A percentile compares a stretch with the other conserved stretches of the same genome.
These are phyloP conservation scores for Sphagnum magellanicum DNA, from an alignment of 228 moss, liverwort and hornwort genomes.

Conservation along the genomic window DNA sequence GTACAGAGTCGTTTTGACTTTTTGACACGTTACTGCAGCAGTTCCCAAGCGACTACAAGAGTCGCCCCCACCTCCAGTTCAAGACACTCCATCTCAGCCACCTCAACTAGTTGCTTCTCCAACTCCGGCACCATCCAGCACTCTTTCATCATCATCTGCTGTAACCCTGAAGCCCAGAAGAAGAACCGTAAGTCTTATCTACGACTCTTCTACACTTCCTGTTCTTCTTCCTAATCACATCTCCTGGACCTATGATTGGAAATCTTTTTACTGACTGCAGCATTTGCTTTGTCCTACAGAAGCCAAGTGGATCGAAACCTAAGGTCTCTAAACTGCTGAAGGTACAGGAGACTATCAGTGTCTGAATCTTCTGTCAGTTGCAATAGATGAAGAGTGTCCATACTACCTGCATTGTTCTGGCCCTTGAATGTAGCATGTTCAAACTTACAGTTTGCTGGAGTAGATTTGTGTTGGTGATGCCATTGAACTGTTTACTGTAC, in stretches of 20 bases:
- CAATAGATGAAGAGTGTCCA: neutral
- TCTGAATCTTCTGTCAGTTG: neutral
- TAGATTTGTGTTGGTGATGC: neutral
- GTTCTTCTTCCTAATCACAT: neutral
- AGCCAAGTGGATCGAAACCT: constrained; percentile 62
- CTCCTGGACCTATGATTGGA: too few relatives aligned
- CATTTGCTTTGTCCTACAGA: constrained; percentile 35
- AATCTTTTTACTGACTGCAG: too few relatives aligned
- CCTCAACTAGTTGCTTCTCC: constrained; percentile 19
- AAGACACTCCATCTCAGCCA: constrained; percentile 30
- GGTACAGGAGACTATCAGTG: constrained; percentile 15
- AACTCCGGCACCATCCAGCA: constrained; percentile 40
- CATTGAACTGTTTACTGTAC: too few relatives aligned
- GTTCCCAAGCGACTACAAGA: constrained; percentile 81
- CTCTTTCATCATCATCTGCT: constrained; percentile 36
- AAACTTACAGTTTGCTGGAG: neutral
- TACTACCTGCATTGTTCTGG: neutral
- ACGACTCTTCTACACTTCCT: neutral
- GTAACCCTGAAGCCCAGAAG: constrained; percentile 62
- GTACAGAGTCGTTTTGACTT: neutral
- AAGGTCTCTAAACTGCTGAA: constrained; percentile 60
- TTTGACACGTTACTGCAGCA: constrained; percentile 18
- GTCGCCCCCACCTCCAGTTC: constrained; percentile 30
- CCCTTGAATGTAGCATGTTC: neutral
- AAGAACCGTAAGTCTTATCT: constrained; percentile 46